These are phyloP conservation scores for Phytophthora europaea DNA, from an alignment of 352 stramenopile species.

Conservation along the genomic window DNA sequence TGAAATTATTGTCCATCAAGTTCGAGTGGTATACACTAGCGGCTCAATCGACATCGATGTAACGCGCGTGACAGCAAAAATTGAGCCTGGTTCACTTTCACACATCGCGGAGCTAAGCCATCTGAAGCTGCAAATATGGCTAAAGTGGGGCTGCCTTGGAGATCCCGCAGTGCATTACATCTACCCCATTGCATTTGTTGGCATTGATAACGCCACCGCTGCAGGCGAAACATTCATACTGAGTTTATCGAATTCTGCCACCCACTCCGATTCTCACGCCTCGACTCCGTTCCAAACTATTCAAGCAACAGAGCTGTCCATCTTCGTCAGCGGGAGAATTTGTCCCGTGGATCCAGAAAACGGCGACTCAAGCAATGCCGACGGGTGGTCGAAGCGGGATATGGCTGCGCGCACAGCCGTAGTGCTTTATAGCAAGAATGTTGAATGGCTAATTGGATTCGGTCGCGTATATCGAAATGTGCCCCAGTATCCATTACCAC, in stretches of 20 bases:
- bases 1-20: conserved; percentile 48
- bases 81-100: conserved; percentile 73
- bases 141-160: conserved; percentile 51
- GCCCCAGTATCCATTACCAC: conserved; percentile 37
- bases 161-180: conserved; percentile 53
- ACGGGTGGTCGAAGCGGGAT: conserved; percentile 57
- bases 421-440: conserved; percentile 78
- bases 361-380: conserved; percentile 19
- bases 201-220: conserved; percentile 7
- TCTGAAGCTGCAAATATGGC: conserved; percentile 55
- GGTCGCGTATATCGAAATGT: conserved; percentile 57
- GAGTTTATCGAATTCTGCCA: not conserved
- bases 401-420: conserved; percentile 67
- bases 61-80: conserved; percentile 60
- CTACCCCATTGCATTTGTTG: conserved; percentile 57
- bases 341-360: conserved; percentile 33
- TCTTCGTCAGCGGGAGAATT: conserved; percentile 61
- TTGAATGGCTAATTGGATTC: conserved; percentile 82
- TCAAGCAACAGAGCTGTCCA: conserved; percentile 44
- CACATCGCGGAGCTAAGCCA: conserved; percentile 71
- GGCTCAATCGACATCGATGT: conserved; percentile 52
- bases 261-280: not conserved
- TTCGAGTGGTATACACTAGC: conserved; percentile 45
- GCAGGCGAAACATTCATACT: conserved; percentile 22
- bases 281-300: conserved; percentile 36